Evolutionary conservation across 352 stramenopile species (phyloP).

Genomic region (Pythium rhizo-oryzae): DNA sequence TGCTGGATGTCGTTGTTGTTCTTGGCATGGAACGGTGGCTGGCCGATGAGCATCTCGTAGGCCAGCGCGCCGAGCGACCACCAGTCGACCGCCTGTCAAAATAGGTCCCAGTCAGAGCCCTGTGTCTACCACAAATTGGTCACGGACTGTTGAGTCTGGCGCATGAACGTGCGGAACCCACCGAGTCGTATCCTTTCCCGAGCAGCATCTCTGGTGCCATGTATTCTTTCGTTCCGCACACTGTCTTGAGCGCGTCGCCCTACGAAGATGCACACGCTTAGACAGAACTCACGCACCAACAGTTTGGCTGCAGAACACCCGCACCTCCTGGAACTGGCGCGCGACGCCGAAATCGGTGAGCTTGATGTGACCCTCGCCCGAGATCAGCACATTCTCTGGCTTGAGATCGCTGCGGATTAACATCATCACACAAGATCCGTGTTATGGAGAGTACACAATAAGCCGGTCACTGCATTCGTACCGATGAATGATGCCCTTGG

Average conservation of each 20-base stretch:
- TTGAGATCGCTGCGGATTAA: slow-evolving; percentile 75
- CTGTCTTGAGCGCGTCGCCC: slow-evolving; percentile 69
- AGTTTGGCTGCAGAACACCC: neutral
- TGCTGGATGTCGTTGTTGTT: slow-evolving; percentile 71
- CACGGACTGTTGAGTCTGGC: too few relatives aligned
- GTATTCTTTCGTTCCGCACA: slow-evolving; percentile 87
- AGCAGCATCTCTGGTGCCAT: slow-evolving; percentile 88
- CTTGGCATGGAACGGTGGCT: slow-evolving; percentile 73
- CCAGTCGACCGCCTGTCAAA: slow-evolving; percentile 66
- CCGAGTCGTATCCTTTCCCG: slow-evolving; percentile 80
- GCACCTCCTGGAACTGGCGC: slow-evolving; percentile 62
- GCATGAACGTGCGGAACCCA: slow-evolving; percentile 20
- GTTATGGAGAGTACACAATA: neutral
- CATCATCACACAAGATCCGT: too few relatives aligned
- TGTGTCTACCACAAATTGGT: too few relatives aligned
- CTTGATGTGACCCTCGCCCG: slow-evolving; percentile 88
- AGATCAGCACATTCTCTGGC: slow-evolving; percentile 93
- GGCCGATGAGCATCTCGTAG: slow-evolving; percentile 82
- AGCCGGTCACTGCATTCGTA: slow-evolving; percentile 18
- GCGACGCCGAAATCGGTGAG: slow-evolving; percentile 93
- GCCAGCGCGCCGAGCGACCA: slow-evolving; percentile 83
- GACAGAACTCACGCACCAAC: neutral
- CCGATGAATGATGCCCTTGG: slow-evolving; percentile 84
- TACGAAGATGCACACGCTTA: slow-evolving; percentile 12
- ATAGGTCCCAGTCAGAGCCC: too few relatives aligned